Evolutionary conservation across 108 stramenopile species (phyloP).

Genomic region (Nitzschia putrida): DNA sequence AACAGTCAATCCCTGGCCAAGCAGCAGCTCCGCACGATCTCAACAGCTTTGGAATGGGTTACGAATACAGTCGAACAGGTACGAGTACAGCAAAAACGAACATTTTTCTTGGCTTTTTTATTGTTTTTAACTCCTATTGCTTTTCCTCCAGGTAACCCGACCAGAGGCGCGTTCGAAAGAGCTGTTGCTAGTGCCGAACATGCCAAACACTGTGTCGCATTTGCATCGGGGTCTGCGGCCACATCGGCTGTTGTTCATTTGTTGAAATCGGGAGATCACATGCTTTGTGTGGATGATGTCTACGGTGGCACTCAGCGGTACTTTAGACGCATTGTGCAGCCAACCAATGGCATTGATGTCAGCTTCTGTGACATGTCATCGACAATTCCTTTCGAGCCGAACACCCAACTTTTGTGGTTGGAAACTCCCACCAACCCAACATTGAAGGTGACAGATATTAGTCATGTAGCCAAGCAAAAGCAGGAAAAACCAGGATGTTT

Average conservation of each 20-base stretch:
- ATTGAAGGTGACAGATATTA: conserved; percentile 79
- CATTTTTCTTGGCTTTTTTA: too few relatives aligned
- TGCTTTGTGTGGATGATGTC: conserved; percentile 85
- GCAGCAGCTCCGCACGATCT: conserved; percentile 63
- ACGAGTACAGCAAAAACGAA: not conserved
- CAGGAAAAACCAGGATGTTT: conserved; percentile 35
- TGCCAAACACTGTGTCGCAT: conserved; percentile 68
- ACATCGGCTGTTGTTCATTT: conserved; percentile 74
- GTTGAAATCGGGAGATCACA: conserved; percentile 71
- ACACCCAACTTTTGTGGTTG: conserved; percentile 76
- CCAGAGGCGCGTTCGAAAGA: conserved; percentile 83
- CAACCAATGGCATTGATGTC: conserved; percentile 53
- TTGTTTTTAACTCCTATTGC: too few relatives aligned
- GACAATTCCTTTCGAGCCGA: conserved; percentile 37
- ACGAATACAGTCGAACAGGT: conserved; percentile 76
- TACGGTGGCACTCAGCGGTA: conserved; percentile 89
- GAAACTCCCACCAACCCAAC: conserved; percentile 94
- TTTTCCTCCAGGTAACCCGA: conserved; percentile 59
- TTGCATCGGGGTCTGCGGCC: conserved; percentile 89
- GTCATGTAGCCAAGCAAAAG: conserved; percentile 54
- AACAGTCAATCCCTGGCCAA: conserved; percentile 65
- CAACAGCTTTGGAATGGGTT: conserved; percentile 83
- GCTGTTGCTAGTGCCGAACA: conserved; percentile 71
- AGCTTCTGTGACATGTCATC: conserved; percentile 48
- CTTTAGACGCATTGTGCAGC: conserved; percentile 62